A percentile compares a stretch with the other conserved stretches of the same genome.
Evolutionary conservation across 1,284 basidiomycete species (phyloP).

Genomic region (Coniferiporia sulphurascens): DNA sequence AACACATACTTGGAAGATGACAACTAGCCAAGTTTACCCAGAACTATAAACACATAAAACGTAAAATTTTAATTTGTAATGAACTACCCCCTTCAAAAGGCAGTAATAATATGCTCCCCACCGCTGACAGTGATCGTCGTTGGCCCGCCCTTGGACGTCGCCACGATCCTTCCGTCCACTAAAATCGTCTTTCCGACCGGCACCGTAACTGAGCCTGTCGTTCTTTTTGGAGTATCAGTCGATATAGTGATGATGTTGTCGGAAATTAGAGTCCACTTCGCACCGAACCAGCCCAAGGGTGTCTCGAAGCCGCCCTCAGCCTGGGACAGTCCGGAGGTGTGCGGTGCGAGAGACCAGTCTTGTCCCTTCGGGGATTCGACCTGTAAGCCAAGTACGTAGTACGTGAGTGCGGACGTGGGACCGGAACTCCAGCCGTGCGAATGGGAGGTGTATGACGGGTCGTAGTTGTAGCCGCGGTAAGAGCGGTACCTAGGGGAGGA

Average conservation of each 20-base stretch:
- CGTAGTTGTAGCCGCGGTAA: conserved; percentile 44
- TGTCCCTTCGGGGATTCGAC: conserved; percentile 35
- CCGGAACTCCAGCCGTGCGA: conserved; percentile 45
- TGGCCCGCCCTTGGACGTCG: not conserved
- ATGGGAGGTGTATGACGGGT: conserved; percentile 43
- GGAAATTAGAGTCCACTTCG: conserved; percentile 29
- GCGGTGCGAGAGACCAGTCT: conserved; percentile 37
- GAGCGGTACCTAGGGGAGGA: conserved; percentile 34
- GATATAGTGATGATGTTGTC: not conserved
- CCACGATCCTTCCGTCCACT: conserved; percentile 1
- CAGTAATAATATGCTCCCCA: conserved; percentile 15
- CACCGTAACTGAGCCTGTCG: conserved; percentile 12
- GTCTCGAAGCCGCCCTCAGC: conserved; percentile 44
- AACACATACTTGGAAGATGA: not conserved
- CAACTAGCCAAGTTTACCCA: not conserved
- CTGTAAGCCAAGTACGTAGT: conserved; percentile 39
- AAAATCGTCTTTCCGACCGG: conserved; percentile 7
- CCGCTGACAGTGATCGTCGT: conserved; percentile 8
- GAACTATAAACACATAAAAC: not conserved
- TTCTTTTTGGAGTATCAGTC: conserved; percentile 12
- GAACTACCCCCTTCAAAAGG: not conserved
- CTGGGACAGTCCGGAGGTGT: conserved; percentile 28
- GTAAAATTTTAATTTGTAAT: not conserved
- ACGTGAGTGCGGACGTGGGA: conserved; percentile 41
- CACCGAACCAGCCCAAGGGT: conserved; percentile 39